Conservation (phyloP, 2,329 filamentous ascomycete genomes). For the Calcarisporium arbuscula region DNA sequence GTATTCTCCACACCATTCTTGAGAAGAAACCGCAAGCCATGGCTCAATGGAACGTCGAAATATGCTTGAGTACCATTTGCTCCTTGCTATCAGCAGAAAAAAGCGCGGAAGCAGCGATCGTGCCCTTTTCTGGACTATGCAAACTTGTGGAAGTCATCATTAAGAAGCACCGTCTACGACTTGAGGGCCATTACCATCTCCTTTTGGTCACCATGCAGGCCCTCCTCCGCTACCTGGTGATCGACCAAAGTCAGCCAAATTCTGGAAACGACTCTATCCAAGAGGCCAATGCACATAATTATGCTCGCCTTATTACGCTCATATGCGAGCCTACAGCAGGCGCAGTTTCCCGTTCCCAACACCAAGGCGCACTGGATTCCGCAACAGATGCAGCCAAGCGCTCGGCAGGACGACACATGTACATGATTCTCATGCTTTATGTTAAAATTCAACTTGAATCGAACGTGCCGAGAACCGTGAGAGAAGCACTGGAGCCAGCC, state of each 20-base stretch:
- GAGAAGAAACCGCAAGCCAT: slow-evolving; percentile 44
- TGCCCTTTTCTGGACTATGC: slow-evolving; percentile 41
- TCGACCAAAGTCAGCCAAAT: slow-evolving; percentile 16
- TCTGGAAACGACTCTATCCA: slow-evolving; percentile 22
- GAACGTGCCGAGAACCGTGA: slow-evolving; percentile 41
- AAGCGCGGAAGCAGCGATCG: slow-evolving; percentile 21
- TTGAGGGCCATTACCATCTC: slow-evolving; percentile 57
- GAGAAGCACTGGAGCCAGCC: slow-evolving; percentile 51
- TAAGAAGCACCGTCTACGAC: slow-evolving; percentile 52
- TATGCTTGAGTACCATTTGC: slow-evolving; percentile 41
- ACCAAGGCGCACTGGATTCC: slow-evolving; percentile 45
- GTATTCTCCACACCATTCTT: slow-evolving; percentile 38
- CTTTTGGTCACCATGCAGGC: slow-evolving; percentile 47
- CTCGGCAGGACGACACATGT: slow-evolving; percentile 56
- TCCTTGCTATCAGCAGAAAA: slow-evolving; percentile 23
- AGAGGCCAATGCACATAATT: slow-evolving; percentile 41
- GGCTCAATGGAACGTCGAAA: slow-evolving; percentile 53
- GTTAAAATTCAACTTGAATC: slow-evolving; percentile 55
- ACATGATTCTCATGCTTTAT: slow-evolving; percentile 52
- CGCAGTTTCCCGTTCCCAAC: slow-evolving; percentile 42
- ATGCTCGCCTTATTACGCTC: slow-evolving; percentile 50
- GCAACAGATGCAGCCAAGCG: slow-evolving; percentile 56
- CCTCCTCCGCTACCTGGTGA: slow-evolving; percentile 48
- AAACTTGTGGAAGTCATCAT: slow-evolving; percentile 50
- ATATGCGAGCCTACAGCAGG: slow-evolving; percentile 54